Evolutionary conservation across 2,329 filamentous ascomycete species (phyloP).

Genomic region (Neofusicoccum ribis): DNA sequence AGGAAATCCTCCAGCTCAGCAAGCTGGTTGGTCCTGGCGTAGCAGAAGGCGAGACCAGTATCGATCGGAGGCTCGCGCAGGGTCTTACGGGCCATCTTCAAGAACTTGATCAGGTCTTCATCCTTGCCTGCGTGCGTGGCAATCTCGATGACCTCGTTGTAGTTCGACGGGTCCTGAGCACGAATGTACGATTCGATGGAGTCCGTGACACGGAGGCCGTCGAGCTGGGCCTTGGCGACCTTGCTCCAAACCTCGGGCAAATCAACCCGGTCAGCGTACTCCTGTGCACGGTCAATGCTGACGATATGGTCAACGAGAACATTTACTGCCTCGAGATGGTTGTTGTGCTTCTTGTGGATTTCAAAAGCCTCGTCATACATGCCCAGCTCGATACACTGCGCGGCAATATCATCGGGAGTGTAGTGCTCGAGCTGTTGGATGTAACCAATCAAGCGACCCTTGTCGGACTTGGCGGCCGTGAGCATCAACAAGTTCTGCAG

Average conservation of each 20-base stretch:
- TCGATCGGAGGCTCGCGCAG: constrained; percentile 91
- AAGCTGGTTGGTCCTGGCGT: constrained; percentile 86
- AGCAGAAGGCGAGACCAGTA: constrained; percentile 90
- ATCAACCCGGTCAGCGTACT: constrained; percentile 93
- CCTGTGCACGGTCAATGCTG: constrained; percentile 94
- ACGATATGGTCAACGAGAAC: constrained; percentile 96
- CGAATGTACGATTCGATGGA: constrained; percentile 97
- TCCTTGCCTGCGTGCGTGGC: constrained; percentile 95
- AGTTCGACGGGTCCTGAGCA: constrained; percentile 89
- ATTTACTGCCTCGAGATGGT: constrained; percentile 81
- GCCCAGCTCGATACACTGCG: constrained; percentile 90
- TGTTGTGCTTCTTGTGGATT: constrained; percentile 96
- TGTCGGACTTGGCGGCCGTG: constrained; percentile 95
- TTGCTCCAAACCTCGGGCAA: constrained; percentile 96
- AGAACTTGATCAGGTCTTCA: constrained; percentile 92
- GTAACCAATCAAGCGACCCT: constrained; percentile 92
- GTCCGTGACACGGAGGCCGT: constrained; percentile 89
- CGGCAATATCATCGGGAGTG: constrained; percentile 87
- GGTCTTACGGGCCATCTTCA: constrained; percentile 97
- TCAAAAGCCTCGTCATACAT: constrained; percentile 96
- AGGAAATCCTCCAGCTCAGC: constrained; percentile 95
- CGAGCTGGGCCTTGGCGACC: constrained; percentile 95
- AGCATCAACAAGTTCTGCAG: constrained; percentile 95
- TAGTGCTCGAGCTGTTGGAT: constrained; percentile 89
- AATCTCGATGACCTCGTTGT: constrained; percentile 93